Evolutionary conservation across 352 stramenopile genomes (phyloP).

Genomic region (Globisporangium okanoganense): DNA sequence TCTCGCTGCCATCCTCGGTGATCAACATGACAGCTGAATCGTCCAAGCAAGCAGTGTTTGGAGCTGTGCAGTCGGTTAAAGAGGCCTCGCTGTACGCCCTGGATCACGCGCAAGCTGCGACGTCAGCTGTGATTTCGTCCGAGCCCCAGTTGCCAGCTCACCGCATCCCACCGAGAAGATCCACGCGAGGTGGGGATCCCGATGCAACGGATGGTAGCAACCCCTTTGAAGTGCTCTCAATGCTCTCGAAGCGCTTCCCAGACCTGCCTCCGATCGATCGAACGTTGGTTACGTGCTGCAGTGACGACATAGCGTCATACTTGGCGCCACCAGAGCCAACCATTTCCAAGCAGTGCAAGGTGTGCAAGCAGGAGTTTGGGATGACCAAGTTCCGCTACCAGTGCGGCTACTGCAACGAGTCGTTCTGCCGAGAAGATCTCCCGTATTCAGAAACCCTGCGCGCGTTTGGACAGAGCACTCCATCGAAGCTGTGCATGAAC

Average conservation of each 20-base stretch:
- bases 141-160: slow-evolving; percentile 36
- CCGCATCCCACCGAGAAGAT: slow-evolving; percentile 9
- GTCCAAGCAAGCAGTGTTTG: slow-evolving; percentile 63
- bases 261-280: slow-evolving; percentile 71
- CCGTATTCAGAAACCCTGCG: slow-evolving; percentile 52
- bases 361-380: slow-evolving; percentile 67
- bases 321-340: slow-evolving; percentile 62
- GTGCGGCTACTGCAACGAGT: slow-evolving; percentile 79
- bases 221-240: slow-evolving; percentile 44
- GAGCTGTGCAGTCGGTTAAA: slow-evolving; percentile 69
- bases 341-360: slow-evolving; percentile 60
- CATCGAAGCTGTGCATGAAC: slow-evolving; percentile 64
- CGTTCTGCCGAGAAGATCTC: slow-evolving; percentile 74
- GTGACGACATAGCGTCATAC: slow-evolving; percentile 37
- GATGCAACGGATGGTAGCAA: slow-evolving; percentile 17
- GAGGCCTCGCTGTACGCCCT: slow-evolving; percentile 72
- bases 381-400: slow-evolving; percentile 84
- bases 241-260: slow-evolving; percentile 74
- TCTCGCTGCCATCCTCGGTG: slow-evolving; percentile 59
- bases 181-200: neutral
- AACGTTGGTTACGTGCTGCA: slow-evolving; percentile 67
- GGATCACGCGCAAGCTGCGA: slow-evolving; percentile 68
- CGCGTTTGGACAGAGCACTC: slow-evolving; percentile 56
- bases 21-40: slow-evolving; percentile 60
- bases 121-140: slow-evolving; percentile 44